Conservation (phyloP, 176 grass and related monocot genomes). For the Oryza officinalis region DNA sequence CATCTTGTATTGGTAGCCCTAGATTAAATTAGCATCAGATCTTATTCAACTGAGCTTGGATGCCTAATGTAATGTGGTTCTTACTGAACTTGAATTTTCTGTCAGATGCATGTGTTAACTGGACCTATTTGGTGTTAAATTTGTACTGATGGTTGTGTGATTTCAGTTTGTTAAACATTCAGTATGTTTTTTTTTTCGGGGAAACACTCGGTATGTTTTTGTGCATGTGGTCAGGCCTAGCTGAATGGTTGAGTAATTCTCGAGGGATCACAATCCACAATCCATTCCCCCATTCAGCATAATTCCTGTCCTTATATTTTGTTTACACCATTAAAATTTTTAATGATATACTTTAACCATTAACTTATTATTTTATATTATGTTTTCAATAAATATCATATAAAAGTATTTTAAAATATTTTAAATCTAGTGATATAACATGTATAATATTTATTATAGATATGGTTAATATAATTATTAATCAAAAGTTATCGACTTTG, state of each 20-base stretch:
- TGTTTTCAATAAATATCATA: no score
- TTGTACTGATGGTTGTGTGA: not conserved
- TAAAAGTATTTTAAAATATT: no score
- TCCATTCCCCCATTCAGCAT: no score
- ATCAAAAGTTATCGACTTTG: no score
- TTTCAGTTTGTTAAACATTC: not conserved
- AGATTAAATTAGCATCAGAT: not conserved
- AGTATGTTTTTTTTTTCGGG: not conserved
- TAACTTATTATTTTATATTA: no score
- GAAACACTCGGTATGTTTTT: not conserved
- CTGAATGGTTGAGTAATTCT: not conserved
- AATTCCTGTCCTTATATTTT: no score
- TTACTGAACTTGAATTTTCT: not conserved
- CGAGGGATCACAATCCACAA: no score
- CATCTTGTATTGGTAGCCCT: slow-evolving; percentile 2
- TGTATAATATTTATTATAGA: no score
- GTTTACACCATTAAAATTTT: no score
- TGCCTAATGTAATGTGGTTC: not conserved
- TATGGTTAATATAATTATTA: no score
- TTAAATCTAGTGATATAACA: no score
- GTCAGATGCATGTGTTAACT: not conserved
- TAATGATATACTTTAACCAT: no score
- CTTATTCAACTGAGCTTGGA: not conserved
- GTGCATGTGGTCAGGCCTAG: not conserved
- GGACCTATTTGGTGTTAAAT: slow-evolving; percentile 17